Base-by-base conservation (phyloP, 228 moss, liverwort and hornwort species). In the Sphagnum fallax region DNA sequence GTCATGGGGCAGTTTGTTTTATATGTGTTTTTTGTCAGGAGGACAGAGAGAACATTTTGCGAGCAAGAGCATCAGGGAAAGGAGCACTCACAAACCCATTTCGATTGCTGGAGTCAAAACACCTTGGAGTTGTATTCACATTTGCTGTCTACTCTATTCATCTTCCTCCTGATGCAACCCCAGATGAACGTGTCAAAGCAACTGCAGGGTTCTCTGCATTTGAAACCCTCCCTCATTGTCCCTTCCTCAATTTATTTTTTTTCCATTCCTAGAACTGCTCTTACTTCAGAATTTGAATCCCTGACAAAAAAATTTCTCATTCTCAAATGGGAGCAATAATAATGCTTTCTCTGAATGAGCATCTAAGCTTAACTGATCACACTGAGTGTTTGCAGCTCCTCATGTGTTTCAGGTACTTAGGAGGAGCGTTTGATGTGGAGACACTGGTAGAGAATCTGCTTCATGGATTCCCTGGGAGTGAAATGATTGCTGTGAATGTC, bases 371-470 rank as follows among this genome's bases (percentile, higher is more conserved):
- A 2, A 32, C 32, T 32, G 32, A 32, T 32, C 32, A 3, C 32
- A 32, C 32, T 32, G 32, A 32, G 32, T 32, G 32, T 32, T 32
- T 32, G 32, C 32, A 32, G 32, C 32, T 32, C 32, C 32, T 32
- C 32, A 32, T 32, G 32, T 32, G 32, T 32, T 32, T 32, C 88
- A 88, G 88, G 62, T 88, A 88, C 48, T 80, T 88, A 68, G 88
- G 88, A 18, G 88, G 82, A 73, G 85, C 88, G 63, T 88, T 88
- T 71, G 88, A 88, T 50, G 88, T 88, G 8, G 85, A 88, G 71
- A 78, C 88, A n/a, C 82, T 88, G 62, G 88, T 88, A 67, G 88
- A 88, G 67, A 88, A 88, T 49, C 65, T 88, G 62, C 85, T 88
- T 68, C 76, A 68, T 47, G 78, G 85, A 75, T 77, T 88, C 75